Evolutionary conservation across 2,329 filamentous ascomycete genomes (phyloP), one percentile per base, ranked within the genome.

Genomic region (Madurella mycetomatis): DNA sequence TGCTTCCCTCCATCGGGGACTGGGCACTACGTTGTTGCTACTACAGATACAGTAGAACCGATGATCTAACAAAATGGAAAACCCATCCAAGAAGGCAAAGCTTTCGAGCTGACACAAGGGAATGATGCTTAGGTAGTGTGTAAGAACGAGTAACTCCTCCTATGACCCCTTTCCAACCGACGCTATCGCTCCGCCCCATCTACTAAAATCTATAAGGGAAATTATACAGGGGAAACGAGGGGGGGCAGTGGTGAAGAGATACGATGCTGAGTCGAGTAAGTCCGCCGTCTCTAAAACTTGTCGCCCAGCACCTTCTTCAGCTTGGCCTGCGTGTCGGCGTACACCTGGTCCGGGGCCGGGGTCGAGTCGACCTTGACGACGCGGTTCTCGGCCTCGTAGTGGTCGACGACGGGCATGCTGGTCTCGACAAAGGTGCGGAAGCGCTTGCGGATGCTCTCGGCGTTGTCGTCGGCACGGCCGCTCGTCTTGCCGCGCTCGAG

Each of bases 391-490:
- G 78, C 77, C 67, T 87, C 85, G 70, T 88, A 97, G 69, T 90
- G 83, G 64, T 95, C 81, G 51, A 99, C 90, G 45, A 97, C 94
- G 25, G 94, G 94, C 92, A 97, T 96, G 74, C 90, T 96, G 2
- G 91, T 96, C 73, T 97, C 91, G 65, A 95, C 77, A 69, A 97
- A 99, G 4, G 87, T 92, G 68, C 84, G 85, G 80, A 99, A 99
- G 54, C 94, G 83, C 85, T 99, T 99, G 76, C 88, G 87, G 71
- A 97, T 99, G 67, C 86, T 91, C 74, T 96, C 94, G 53, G 85
- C 87, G 70, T 99, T 99, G 75, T 99, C 94, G 72, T 99, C 94
- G 48, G 87, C 78, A 60, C 94, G 82, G 41, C 94, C 94, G 67
- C 87, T 92, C 15, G 92, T 97, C 84, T 96, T 89, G 59, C 92